Evolutionary conservation across 257 asterid genomes (phyloP).

Genomic region (Nemophila menziesii): DNA sequence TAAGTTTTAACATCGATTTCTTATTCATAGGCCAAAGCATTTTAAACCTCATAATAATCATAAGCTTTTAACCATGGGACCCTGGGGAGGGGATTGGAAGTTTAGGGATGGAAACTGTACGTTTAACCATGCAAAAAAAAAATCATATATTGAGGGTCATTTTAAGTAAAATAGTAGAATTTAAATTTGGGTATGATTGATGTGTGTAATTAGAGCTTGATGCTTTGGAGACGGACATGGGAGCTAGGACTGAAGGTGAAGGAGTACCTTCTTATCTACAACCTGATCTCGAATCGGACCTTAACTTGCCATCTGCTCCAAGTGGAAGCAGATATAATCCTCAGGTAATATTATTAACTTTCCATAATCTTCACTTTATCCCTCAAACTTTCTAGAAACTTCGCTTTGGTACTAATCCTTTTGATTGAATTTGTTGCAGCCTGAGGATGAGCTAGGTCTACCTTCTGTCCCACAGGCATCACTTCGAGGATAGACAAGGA

Average conservation of each 20-base stretch:
- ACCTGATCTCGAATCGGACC: constrained; percentile 68
- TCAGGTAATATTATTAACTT: constrained; percentile 38
- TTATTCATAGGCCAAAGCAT: no score
- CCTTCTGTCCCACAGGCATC: constrained; percentile 89
- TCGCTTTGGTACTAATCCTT: background rate
- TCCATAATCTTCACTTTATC: no score
- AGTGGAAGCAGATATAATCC: constrained; percentile 45
- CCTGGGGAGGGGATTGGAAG: no score
- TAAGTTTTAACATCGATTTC: no score
- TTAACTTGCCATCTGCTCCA: constrained; percentile 84
- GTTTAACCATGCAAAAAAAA: no score
- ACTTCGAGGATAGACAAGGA: constrained; percentile 72
- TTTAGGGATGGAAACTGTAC: no score
- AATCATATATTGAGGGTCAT: no score
- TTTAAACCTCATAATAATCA: no score
- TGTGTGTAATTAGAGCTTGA: constrained; percentile 61
- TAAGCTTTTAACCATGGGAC: no score
- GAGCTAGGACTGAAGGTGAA: constrained; percentile 69
- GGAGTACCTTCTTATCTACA: constrained; percentile 93
- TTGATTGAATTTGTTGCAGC: constrained; percentile 31
- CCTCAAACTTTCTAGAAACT: background rate
- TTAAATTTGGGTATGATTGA: no score
- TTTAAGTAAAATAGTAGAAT: no score
- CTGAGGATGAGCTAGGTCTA: constrained; percentile 78
- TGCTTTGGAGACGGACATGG: constrained; percentile 98